Base-by-base conservation (phyloP, 768 basidiomycete species). In the Mycena galopus region DNA sequence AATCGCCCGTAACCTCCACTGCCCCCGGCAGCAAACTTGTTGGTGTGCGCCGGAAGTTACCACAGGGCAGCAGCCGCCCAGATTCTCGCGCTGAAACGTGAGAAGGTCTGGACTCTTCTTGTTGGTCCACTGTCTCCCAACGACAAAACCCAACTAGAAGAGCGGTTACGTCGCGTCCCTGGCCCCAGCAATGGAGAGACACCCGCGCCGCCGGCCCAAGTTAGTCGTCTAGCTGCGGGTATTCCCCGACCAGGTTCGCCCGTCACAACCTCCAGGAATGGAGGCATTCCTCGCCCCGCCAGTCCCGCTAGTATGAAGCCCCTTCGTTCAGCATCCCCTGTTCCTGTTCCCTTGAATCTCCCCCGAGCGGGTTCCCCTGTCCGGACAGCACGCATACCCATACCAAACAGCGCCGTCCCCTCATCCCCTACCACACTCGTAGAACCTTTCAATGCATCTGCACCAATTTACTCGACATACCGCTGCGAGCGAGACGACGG, bases 101-200 rank as follows among this genome's bases (percentile, higher is more conserved):
- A 97, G 77, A 93, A 91, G 76, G 89, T 96, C 16, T 97, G 94
- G 94, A 83, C 88, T 14, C 81, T n/a, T n/a, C n/a, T 93, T 12
- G 93, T 96, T 53, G 95, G 95, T 1, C 76, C 86, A 11, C 84
- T 98, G 32, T 88, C 92, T 55, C 85, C 93, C 6, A 97, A 97
- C 80, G 96, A 97, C 78, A 96, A 94, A 78, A 96, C 95, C 11
- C 95, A 96, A 77, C 88, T 98, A 33, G 96, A 97, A 81, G 96
- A 97, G 78, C 89, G 95, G 10, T 83, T 98, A 32, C 92, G 94
- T 56, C 92, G 95, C 37, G 90, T 95, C n/a, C 85, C 91, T 33
- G 92, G 92, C 8, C 90, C 93, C 35, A 89, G 88, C 75, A 84
- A 83, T 33, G 82, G 83, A 73, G 85, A 86, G 19, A 78, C 84